Evolutionary conservation across 768 basidiomycete genomes (phyloP).

Genomic region (Kwoniella newhampshirensis): DNA sequence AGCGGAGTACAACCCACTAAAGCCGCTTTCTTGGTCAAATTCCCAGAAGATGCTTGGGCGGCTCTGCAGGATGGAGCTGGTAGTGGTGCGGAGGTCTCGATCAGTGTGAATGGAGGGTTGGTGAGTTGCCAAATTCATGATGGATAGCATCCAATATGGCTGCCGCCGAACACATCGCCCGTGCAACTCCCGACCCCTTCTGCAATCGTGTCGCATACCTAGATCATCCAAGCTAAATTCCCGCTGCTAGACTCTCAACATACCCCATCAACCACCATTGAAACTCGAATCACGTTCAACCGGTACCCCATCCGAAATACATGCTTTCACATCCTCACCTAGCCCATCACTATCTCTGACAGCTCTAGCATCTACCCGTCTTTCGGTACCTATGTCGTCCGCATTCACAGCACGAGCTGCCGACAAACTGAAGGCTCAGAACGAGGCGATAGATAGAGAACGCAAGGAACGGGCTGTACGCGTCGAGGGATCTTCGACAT

Average conservation of each 20-base stretch:
- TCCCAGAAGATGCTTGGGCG: constrained; percentile 36
- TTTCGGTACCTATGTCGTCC: constrained; percentile 31
- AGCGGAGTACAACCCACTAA: constrained; percentile 4
- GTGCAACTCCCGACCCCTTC: no score
- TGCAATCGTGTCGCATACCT: no score
- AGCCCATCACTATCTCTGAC: constrained; percentile 15
- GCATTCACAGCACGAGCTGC: constrained; percentile 19
- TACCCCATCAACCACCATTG: constrained; percentile 22
- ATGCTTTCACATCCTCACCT: constrained; percentile 15
- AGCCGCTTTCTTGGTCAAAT: constrained; percentile 33
- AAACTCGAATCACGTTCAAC: constrained; percentile 20
- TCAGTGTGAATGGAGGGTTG: constrained; percentile 17
- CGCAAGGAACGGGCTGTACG: constrained; percentile 23
- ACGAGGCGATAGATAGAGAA: constrained; percentile 25
- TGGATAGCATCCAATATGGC: no score
- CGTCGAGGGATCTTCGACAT: constrained; percentile 12
- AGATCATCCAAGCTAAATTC: no score
- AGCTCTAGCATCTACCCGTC: constrained; percentile 27
- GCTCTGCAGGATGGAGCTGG: constrained; percentile 9
- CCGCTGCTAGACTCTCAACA: constrained; percentile 23
- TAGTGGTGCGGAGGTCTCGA: constrained; percentile 11
- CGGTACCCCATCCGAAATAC: constrained; percentile 31
- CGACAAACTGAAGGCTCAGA: constrained; percentile 22
- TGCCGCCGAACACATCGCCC: no score
- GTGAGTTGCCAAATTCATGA: no score